Evolutionary conservation across 108 stramenopile species (phyloP), one percentile per base, ranked within the genome.

Genomic region (Stephanodiscus triporus): DNA sequence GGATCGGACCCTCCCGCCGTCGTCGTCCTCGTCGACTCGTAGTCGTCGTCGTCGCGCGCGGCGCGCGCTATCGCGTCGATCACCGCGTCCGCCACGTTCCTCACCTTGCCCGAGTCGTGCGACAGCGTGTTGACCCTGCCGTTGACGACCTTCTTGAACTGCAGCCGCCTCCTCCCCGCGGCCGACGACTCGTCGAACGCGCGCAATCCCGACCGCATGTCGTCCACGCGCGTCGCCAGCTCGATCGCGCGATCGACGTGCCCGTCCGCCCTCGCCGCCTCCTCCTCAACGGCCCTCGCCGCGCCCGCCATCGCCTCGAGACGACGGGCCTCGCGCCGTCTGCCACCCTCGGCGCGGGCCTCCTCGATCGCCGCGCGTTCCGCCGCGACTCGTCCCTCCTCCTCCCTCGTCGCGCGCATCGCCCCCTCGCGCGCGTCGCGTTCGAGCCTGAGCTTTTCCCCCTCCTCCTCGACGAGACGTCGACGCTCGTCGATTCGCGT

Each of bases 61-160:
- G 87, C 90, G 19, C 19, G 26, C 26, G 63, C 34, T 23, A 92
- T 85, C 7, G 89, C 89, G 19, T 77, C 58, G 2, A 78, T 66
- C 0, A 95, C 90, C 32, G 87, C 66, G 5, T 71, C 17, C n/a
- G 83, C 84, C 20, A 95, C 91, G 51, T 80, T 62, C 34, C 72
- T 61, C 30, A 95, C 77, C 72, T 95, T 95, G 0, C 65, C 63
- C 2, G 68, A 76, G 38, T 90, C 87, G 61, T 89, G 89, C 71
- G 73, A 78, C 24, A 95, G 61, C 8, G 94, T 95, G 60, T 95
- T 95, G 64, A 95, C 80, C 62, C 87, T 87, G 37, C 94, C 94
- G 40, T 85, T 79, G 22, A 86, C 88, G 45, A 88, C 77, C 78
- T 95, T 95, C 66, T 95, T 95, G 76, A 95, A 89, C 55, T 82